Conservation (phyloP, 257 asterid species). For the Phtheirospermum japonicum region DNA sequence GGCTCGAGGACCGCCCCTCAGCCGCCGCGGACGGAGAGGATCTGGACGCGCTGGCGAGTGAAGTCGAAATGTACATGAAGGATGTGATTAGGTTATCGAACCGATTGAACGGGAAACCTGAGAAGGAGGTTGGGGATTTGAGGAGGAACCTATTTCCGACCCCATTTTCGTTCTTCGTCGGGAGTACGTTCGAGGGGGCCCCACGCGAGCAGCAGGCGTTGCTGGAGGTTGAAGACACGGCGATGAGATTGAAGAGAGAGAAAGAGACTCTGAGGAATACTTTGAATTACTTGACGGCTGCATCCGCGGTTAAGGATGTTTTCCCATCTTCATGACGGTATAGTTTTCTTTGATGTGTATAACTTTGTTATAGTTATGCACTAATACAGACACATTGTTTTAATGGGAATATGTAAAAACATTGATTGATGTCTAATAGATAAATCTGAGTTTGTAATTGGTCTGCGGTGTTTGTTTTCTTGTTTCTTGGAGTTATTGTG, state of each 20-base stretch:
- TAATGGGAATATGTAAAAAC: constrained; percentile 31
- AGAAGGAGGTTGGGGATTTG: constrained; percentile 73
- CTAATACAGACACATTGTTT: constrained; percentile 21
- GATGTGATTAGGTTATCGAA: constrained; percentile 87
- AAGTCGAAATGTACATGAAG: constrained; percentile 79
- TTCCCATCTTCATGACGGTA: constrained; percentile 65
- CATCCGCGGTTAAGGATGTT: constrained; percentile 95
- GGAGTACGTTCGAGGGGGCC: constrained; percentile 92
- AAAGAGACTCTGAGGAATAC: constrained; percentile 94
- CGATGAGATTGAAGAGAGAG: constrained; percentile 85
- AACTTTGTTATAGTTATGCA: constrained; percentile 23
- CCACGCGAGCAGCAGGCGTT: constrained; percentile 97
- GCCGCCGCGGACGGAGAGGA: constrained; percentile 73
- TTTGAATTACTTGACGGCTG: constrained; percentile 85
- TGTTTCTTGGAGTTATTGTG: background rate
- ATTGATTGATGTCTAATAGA: constrained; percentile 31
- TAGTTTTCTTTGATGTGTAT: constrained; percentile 12
- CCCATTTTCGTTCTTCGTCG: constrained; percentile 93
- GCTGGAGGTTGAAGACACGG: constrained; percentile 91
- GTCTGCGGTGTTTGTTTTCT: background rate
- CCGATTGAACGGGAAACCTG: constrained; percentile 80
- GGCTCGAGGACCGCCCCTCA: constrained; percentile 97
- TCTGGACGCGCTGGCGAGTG: constrained; percentile 56
- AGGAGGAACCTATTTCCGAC: constrained; percentile 89
- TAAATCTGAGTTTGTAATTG: constrained; percentile 14